These are phyloP conservation scores for Trypanosoma cruzi DNA, from an alignment of 208 protist genomes.

Conservation along the genomic window DNA sequence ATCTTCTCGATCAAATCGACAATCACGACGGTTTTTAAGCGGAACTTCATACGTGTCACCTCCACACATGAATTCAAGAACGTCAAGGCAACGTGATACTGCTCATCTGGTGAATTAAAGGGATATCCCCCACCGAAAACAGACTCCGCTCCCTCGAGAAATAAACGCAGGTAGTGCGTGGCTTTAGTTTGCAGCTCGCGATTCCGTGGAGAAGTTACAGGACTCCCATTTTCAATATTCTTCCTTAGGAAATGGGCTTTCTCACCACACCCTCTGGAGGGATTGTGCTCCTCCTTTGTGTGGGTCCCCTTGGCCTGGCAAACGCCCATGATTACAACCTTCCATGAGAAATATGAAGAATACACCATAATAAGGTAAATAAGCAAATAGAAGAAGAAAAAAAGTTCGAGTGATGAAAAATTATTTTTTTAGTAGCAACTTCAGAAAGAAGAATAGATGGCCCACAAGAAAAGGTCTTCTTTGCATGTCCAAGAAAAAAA, in stretches of 20 bases:
- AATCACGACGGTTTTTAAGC: conserved; percentile 69
- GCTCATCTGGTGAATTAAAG: conserved; percentile 49
- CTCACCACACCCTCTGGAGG: background rate
- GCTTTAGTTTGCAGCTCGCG: conserved; percentile 24
- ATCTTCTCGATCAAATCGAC: conserved; percentile 31
- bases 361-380: background rate
- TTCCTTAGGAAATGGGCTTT: background rate
- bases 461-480: conserved; percentile 4
- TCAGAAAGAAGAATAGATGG: background rate
- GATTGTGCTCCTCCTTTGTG: background rate
- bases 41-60: conserved; percentile 81
- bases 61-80: conserved; percentile 86
- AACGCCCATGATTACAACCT: conserved; percentile 25
- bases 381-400: conserved; percentile 13
- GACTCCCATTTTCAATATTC: background rate
- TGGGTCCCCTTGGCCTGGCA: conserved; percentile 21
- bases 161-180: conserved; percentile 58
- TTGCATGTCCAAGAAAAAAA: background rate
- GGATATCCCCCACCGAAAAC: conserved; percentile 37
- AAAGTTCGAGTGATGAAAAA: too few species aligned
- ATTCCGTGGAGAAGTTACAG: conserved; percentile 13
- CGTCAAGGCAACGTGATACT: conserved; percentile 62
- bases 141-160: conserved; percentile 61
- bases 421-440: too few species aligned
- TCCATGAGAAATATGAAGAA: conserved; percentile 10